Conservation (phyloP, 2,329 filamentous ascomycete species). For the Epichloe scottii region DNA sequence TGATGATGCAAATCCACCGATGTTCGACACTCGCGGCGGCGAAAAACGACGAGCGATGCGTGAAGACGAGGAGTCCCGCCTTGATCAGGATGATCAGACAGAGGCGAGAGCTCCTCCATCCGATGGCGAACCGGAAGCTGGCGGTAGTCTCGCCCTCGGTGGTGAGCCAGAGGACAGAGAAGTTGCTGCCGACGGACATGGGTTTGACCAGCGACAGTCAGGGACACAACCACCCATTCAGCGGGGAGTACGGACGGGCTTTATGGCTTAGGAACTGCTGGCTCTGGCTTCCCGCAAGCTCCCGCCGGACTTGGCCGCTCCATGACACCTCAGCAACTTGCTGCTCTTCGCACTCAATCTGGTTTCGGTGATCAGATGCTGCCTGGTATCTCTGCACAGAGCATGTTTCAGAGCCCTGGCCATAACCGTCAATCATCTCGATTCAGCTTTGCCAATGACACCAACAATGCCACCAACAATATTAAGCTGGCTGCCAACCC, state of each 20-base stretch:
- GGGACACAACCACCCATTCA: conserved; percentile 70
- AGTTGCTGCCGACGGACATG: conserved; percentile 33
- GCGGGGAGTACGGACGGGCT: conserved; percentile 41
- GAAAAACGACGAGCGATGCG: conserved; percentile 67
- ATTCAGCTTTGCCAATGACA: conserved; percentile 78
- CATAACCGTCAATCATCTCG: conserved; percentile 77
- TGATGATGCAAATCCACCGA: conserved; percentile 40
- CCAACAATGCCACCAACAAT: conserved; percentile 33
- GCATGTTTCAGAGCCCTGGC: conserved; percentile 44
- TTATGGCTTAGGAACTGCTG: conserved; percentile 39
- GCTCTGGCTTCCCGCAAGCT: conserved; percentile 34
- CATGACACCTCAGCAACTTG: conserved; percentile 68
- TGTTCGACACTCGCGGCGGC: conserved; percentile 75
- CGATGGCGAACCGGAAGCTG: conserved; percentile 70
- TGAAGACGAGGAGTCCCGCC: conserved; percentile 51
- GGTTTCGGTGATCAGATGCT: conserved; percentile 50
- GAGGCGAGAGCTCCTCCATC: conserved; percentile 31
- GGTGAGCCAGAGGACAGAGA: conserved; percentile 84
- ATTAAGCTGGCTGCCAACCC: conserved; percentile 71
- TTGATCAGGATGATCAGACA: conserved; percentile 35
- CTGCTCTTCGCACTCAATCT: conserved; percentile 49
- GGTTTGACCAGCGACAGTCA: conserved; percentile 46
- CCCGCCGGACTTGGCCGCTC: conserved; percentile 49
- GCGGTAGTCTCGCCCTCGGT: conserved; percentile 74
- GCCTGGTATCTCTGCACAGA: conserved; percentile 38